Base-by-base conservation (phyloP, 2,329 filamentous ascomycete genomes). In the Biscogniauxia marginata region DNA sequence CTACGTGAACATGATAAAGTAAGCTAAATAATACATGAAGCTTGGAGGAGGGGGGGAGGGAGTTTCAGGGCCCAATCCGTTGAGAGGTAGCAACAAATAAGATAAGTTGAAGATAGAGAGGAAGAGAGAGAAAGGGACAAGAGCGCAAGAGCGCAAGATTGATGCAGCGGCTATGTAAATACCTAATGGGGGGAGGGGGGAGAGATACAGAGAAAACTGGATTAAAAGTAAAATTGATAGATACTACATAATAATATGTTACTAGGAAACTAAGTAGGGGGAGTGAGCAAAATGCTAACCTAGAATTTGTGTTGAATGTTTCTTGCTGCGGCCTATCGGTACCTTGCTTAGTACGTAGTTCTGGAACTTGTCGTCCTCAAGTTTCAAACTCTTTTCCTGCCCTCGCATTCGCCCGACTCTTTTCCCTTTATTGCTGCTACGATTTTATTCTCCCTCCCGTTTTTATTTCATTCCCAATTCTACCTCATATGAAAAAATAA, bases 351-450 rank as follows among this genome's bases (percentile, higher is more conserved):
- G 30, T 39, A 39, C 30, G 30, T 50, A 50, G 49, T 50, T 50
- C 34, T 50, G 49, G 49, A 50, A 50, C 49, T 44, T 25, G 34
- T 43, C 34, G 25, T 20, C 34, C 49, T 49, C 22, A 21, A 50
- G 49, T 50, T 50, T 57, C 52, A 52, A 46, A 30, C 25, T 49
- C 23, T 50, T 55, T 54, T 43, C 24, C 48, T 44, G 49, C 23
- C 21, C 21, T 52, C 22, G 22, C 21, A 16, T 18, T 46, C 23
- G 48, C 48, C 25, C 50, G 52, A 16, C 13, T 39, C 30, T 39
- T 39, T 39, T 39, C n/a, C n/a, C 52, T 49, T 49, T 50, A 19
- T 45, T 51, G 55, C 13, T 30, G 23, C 20, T 55, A 18, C 46
- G 47, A 46, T 57, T 54, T 54, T 52, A 44, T 39, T 51, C 52